phyloP scores from a whole-genome alignment of 257 asterid species.

The Schizonepeta tenuifolia region DNA sequence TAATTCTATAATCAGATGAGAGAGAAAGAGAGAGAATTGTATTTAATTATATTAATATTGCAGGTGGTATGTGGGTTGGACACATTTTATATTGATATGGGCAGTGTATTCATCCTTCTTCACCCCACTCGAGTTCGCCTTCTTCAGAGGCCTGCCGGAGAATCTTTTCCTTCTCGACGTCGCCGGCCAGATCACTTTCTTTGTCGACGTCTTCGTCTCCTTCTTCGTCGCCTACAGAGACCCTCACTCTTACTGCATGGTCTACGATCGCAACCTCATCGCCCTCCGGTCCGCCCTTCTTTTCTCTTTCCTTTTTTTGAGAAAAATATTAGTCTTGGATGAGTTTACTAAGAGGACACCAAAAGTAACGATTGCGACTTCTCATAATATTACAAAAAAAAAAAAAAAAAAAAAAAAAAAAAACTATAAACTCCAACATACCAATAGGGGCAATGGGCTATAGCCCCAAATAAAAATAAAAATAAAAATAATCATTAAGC shows the following conservation, averaged over 20 bases:
- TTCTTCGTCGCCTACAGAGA: conserved; percentile 69
- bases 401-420: no score
- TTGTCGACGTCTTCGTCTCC: conserved; percentile 55
- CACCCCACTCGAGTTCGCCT: conserved; percentile 78
- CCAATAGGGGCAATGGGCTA: no score
- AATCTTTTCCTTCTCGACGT: conserved; percentile 69
- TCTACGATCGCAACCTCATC: conserved; percentile 53
- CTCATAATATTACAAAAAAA: no score
- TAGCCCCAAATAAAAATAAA: no score
- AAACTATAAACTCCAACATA: no score
- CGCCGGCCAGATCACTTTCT: conserved; percentile 72
- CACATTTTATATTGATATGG: conserved; percentile 68
- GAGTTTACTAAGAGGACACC: no score
- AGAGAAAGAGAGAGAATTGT: not conserved
- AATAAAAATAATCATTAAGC: no score
- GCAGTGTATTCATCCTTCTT: conserved; percentile 81
- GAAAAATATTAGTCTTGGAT: no score
- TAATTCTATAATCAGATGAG: not conserved
- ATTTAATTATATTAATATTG: not conserved
- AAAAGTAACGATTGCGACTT: no score
- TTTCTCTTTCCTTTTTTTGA: no score
- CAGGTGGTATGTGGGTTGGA: conserved; percentile 73
- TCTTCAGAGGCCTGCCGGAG: conserved; percentile 76
- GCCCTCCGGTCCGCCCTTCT: conserved; percentile 53
- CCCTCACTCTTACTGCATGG: conserved; percentile 54